Base-by-base conservation (phyloP, 768 basidiomycete species). In the Serpula lacrymans region DNA sequence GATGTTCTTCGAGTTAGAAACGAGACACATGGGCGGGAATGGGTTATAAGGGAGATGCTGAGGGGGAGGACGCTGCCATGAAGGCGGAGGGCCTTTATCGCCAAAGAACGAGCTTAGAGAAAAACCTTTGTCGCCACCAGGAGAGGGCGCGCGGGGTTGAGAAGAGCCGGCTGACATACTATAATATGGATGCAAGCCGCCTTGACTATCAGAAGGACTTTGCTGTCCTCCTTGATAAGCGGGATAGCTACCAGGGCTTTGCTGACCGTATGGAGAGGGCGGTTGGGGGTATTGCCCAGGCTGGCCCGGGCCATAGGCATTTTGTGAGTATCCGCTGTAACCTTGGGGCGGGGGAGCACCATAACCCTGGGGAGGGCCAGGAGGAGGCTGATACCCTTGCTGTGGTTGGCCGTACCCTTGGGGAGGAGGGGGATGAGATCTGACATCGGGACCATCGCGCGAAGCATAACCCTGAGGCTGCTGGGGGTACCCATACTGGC, bases 1-100 rank as follows among this genome's bases (percentile, higher is more conserved):
- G 29, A 80, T 38, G 1, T 45, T 39, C 3, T 50, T 33, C 26
- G 23, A 11, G 13, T 61, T 59, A 13, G 59, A 61, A 14, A 59
- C 41, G 25, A 61, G 35, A 44, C 52, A 54, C 60, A 61, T 61
- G 26, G 61, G 41, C 20, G 59, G 56, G 41, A 61, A 61, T 1
- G 48, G 40, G 9, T n/a, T 22, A 44, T 51, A 58, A 2, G 45
- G 39, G 1, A 61, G 23, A 9, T 44, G 22, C 5, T 21, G 9
- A 1, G 48, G 48, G 3, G 51, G 26, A 1, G 20, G 54, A 23
- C 60, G 61, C 0, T 50, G 46, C 60, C 60, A 61, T 51, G 52
- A 51, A 0, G 44, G 42, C 0, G 60, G 60, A 2, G 54, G 34
- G 1, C 59, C 59, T 2, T 47, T 48, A 41, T 47, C 47, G 6